Evolutionary conservation across 2,329 filamentous ascomycete genomes (phyloP).

Genomic region (Cladophialophora immunda): DNA sequence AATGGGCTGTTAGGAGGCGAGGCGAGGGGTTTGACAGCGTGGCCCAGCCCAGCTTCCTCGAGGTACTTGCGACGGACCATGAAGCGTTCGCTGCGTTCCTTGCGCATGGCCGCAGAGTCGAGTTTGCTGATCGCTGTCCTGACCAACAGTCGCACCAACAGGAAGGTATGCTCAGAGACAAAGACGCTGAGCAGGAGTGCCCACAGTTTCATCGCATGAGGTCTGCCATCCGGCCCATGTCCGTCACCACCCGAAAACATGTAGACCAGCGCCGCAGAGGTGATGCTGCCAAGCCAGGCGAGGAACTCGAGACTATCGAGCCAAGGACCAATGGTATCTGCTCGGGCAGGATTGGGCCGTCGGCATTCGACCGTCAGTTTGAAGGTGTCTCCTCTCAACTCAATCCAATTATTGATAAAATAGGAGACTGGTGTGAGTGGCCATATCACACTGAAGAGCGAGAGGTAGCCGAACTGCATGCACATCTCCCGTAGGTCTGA

Average conservation of each 20-base stretch:
- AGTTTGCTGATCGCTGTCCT: constrained; percentile 78
- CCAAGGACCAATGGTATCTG: constrained; percentile 95
- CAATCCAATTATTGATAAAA: constrained; percentile 94
- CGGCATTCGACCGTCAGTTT: constrained; percentile 93
- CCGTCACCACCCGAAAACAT: constrained; percentile 79
- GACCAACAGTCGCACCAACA: constrained; percentile 77
- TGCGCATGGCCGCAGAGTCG: constrained; percentile 85
- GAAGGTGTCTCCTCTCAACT: constrained; percentile 89
- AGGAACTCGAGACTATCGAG: constrained; percentile 84
- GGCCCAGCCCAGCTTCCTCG: constrained; percentile 66
- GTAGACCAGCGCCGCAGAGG: constrained; percentile 86
- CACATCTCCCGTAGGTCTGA: constrained; percentile 93
- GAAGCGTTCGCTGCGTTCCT: constrained; percentile 83
- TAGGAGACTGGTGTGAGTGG: constrained; percentile 90
- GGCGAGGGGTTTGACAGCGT: constrained; percentile 58
- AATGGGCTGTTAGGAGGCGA: constrained; percentile 71
- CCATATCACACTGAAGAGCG: constrained; percentile 93
- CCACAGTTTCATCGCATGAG: constrained; percentile 78
- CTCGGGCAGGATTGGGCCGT: constrained; percentile 85
- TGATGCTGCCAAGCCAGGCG: constrained; percentile 92
- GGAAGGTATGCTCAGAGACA: constrained; percentile 87
- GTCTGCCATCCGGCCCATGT: constrained; percentile 71
- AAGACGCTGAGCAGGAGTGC: constrained; percentile 82
- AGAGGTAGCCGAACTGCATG: constrained; percentile 86
- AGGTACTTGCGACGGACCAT: constrained; percentile 80